Evolutionary conservation across 2,329 filamentous ascomycete genomes (phyloP).

Genomic region (Lojkania enalia): DNA sequence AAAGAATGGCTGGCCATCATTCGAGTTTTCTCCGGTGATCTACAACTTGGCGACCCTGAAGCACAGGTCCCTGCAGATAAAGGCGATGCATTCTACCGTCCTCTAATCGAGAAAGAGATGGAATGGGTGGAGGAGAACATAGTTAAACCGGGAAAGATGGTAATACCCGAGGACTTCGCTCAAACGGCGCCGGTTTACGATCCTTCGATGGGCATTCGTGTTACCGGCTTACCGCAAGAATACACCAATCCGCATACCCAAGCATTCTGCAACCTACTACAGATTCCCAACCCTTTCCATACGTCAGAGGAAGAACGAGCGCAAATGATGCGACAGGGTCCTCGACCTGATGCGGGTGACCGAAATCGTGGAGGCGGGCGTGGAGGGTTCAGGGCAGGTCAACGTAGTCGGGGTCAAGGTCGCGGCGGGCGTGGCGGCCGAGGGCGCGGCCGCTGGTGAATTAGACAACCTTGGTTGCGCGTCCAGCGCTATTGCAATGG

Average conservation of each 20-base stretch:
- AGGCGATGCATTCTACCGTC: slow-evolving; percentile 69
- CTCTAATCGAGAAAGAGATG: slow-evolving; percentile 69
- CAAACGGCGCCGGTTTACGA: slow-evolving; percentile 74
- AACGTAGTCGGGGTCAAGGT: slow-evolving; percentile 28
- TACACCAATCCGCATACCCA: slow-evolving; percentile 86
- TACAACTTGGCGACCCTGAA: slow-evolving; percentile 60
- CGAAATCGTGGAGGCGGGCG: slow-evolving; percentile 27
- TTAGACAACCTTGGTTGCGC: slow-evolving; percentile 1
- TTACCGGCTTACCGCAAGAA: slow-evolving; percentile 70
- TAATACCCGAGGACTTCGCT: slow-evolving; percentile 77
- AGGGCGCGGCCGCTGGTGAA: slow-evolving; percentile 20
- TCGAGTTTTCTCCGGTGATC: slow-evolving; percentile 70
- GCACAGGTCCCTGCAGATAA: slow-evolving; percentile 61
- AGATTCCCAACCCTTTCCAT: slow-evolving; percentile 75
- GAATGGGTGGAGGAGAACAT: slow-evolving; percentile 82
- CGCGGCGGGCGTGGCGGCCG: slow-evolving; percentile 25
- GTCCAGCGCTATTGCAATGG: too few species aligned
- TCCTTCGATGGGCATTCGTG: slow-evolving; percentile 58
- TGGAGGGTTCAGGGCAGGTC: slow-evolving; percentile 32
- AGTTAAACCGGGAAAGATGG: slow-evolving; percentile 62
- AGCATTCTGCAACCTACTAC: slow-evolving; percentile 77
- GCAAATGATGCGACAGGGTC: slow-evolving; percentile 34
- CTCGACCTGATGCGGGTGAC: slow-evolving; percentile 31
- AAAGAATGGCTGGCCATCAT: slow-evolving; percentile 95
- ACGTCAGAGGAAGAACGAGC: slow-evolving; percentile 69